Evolutionary conservation across 2,329 filamentous ascomycete genomes (phyloP), one percentile per base, ranked within the genome.

Genomic region (Cadophora sp.): DNA sequence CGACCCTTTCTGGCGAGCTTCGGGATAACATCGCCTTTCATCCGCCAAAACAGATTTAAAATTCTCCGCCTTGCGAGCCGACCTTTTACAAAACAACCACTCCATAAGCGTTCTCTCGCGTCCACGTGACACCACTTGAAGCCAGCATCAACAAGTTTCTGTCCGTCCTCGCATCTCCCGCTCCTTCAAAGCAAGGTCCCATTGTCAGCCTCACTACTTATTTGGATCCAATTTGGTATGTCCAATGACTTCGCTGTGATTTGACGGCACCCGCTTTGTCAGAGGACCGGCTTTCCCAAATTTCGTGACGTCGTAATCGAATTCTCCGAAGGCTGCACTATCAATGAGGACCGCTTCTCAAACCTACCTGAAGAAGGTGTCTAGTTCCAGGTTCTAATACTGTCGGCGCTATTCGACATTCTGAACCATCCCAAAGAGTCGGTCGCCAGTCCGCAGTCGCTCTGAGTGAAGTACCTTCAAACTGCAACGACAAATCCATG

Each of bases 381-480:
- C 19, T 16, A 64, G 62, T 71, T 62, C 56, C 56, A 60, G 14
- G 56, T 4, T 22, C 37, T 55, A 5, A 31, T 66, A 11, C 31
- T 69, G 22, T 29, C 37, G 11, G 46, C 19, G 3, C 19, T 68
- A 2, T 71, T 67, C 27, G 40, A 24, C 0, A 24, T 62, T 4
- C 48, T 71, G 22, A 64, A 66, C 46, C 26, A 64, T 22, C 22
- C n/a, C 5, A 6, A 40, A n/a, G 4, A 59, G 43, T 51, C 65
- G 7, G 63, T 61, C n/a, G 16, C 8, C 6, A 48, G 16, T 8
- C 27, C 64, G 22, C 64, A n/a, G 62, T 61, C 56, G n/a, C 31
- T 71, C 8, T 53, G 50, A 3, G 19, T 71, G 22, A 67, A 67
- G 37, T 61, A 69, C 37, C 60, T 71, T 11, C 62, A 67, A 22